These are phyloP conservation scores for Globisporangium lucens DNA, from an alignment of 352 stramenopile species.

Conservation along the genomic window DNA sequence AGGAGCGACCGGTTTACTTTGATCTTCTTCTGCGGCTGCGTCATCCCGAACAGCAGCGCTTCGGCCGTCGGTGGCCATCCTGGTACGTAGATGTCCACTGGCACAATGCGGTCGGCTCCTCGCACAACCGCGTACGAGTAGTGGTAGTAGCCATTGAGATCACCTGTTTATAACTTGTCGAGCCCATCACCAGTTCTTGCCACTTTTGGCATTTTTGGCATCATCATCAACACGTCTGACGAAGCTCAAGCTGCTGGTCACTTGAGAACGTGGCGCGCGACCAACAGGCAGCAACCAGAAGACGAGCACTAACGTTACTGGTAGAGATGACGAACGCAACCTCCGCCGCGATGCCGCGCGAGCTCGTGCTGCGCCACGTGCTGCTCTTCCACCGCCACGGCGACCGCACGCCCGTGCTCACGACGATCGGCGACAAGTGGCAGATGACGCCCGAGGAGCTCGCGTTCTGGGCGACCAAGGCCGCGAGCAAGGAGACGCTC, in stretches of 20 bases:
- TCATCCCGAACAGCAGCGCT: slow-evolving; percentile 96
- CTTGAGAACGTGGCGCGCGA: neutral
- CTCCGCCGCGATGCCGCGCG: slow-evolving; percentile 6
- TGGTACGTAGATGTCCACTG: slow-evolving; percentile 99
- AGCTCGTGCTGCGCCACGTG: slow-evolving; percentile 62
- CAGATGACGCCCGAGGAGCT: slow-evolving; percentile 48
- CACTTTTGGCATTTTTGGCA: neutral
- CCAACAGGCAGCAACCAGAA: neutral
- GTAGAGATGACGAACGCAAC: neutral
- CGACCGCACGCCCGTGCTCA: slow-evolving; percentile 73
- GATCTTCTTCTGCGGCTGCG: slow-evolving; percentile 99
- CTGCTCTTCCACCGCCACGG: slow-evolving; percentile 81
- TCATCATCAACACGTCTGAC: neutral
- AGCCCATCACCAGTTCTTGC: neutral
- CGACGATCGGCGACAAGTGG: slow-evolving; percentile 49
- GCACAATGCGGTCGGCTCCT: slow-evolving; percentile 95
- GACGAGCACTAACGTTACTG: no score
- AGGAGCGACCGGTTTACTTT: slow-evolving; percentile 97
- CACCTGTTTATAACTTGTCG: neutral
- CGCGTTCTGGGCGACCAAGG: slow-evolving; percentile 54
- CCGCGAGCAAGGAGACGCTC: slow-evolving; percentile 56
- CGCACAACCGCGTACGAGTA: slow-evolving; percentile 97
- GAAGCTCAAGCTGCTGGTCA: neutral
- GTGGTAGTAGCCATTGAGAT: slow-evolving; percentile 54
- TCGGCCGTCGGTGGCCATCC: slow-evolving; percentile 98